Evolutionary conservation across 2,329 filamentous ascomycete genomes (phyloP).

Genomic region (Fusarium sp.): DNA sequence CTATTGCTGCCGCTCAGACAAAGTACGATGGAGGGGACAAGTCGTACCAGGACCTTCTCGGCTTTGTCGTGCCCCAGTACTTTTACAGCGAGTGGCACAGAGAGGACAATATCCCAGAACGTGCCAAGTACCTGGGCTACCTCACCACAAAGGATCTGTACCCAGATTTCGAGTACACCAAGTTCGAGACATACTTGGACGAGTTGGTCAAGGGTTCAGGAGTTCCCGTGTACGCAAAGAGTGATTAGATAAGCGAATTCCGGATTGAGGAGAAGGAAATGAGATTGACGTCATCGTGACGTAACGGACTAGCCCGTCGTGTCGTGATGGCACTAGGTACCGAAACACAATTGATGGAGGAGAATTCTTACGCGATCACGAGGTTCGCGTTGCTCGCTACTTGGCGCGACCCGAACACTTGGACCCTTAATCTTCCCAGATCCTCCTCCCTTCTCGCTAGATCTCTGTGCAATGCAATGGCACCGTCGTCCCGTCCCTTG

Average conservation of each 20-base stretch:
- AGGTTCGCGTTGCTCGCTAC: background rate
- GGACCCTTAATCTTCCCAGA: background rate
- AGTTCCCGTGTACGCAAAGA: slow-evolving; percentile 14
- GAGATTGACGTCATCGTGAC: background rate
- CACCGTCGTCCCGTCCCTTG: background rate
- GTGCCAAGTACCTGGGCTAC: slow-evolving; percentile 26
- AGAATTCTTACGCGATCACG: background rate
- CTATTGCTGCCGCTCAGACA: slow-evolving; percentile 3
- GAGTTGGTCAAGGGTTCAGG: slow-evolving; percentile 24
- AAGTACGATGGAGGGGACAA: slow-evolving; percentile 11
- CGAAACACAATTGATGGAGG: background rate
- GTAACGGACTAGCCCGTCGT: background rate
- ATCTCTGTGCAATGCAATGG: background rate
- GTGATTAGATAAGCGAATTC: background rate
- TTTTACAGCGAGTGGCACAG: slow-evolving; percentile 32
- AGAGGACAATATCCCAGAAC: slow-evolving; percentile 29
- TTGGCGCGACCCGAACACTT: background rate
- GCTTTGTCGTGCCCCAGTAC: slow-evolving; percentile 20
- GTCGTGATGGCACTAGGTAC: background rate
- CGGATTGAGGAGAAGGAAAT: background rate
- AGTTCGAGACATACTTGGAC: slow-evolving; percentile 27
- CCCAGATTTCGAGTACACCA: slow-evolving; percentile 20
- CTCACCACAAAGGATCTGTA: slow-evolving; percentile 30
- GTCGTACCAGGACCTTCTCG: background rate
- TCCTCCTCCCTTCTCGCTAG: background rate